Evolutionary conservation across 805 yeast genomes (phyloP).

Genomic region (Yarrowia yakushimensis): DNA sequence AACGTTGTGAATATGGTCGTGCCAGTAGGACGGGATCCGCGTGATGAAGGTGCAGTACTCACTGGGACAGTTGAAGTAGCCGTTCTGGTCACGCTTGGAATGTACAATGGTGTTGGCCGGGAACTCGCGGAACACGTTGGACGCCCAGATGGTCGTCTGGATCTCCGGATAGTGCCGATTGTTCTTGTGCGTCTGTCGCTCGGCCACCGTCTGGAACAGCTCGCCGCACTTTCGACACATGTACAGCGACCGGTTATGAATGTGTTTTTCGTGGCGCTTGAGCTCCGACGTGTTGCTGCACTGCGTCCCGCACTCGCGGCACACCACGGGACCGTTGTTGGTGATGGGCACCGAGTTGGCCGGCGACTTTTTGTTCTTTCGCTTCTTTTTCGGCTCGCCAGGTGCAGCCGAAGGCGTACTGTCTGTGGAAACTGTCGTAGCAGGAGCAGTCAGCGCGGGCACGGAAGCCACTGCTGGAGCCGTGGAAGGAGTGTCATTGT

Average conservation of each 20-base stretch:
- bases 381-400: constrained; percentile 16
- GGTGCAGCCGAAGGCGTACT: neutral
- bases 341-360: constrained; percentile 22
- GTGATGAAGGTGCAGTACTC: constrained; percentile 33
- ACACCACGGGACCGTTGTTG: constrained; percentile 26
- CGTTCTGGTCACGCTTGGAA: constrained; percentile 29
- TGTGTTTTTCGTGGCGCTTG: constrained; percentile 30
- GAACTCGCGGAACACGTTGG: constrained; percentile 30
- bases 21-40: constrained; percentile 33
- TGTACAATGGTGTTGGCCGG: constrained; percentile 28
- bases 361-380: constrained; percentile 21
- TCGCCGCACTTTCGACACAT: constrained; percentile 34
- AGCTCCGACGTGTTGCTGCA: constrained; percentile 29
- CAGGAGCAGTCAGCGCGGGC: neutral
- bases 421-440: neutral
- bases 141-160: constrained; percentile 27
- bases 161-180: constrained; percentile 32
- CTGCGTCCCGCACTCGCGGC: constrained; percentile 30
- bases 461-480: neutral
- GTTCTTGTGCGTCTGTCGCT: constrained; percentile 34
- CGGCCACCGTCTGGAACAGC: constrained; percentile 32
- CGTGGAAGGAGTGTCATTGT: neutral
- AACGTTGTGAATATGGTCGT: constrained; percentile 32
- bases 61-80: constrained; percentile 32
- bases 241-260: constrained; percentile 29